Base-by-base conservation (phyloP, 495 filamentous ascomycete species). In the Neurospora sp. region DNA sequence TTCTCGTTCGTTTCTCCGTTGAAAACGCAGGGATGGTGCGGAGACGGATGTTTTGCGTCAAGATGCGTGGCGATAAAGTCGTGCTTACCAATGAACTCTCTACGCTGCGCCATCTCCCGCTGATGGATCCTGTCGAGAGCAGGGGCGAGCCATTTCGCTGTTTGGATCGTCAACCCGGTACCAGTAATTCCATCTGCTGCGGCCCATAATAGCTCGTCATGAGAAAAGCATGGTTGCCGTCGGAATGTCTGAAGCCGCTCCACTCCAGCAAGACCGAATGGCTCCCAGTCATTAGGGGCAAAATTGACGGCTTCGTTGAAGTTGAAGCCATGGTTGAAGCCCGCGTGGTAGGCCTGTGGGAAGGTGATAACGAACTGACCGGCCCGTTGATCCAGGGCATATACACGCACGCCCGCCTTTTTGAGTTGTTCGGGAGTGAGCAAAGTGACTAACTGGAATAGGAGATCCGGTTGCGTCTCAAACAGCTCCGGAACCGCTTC, bases 251-350 rank as follows among this genome's bases (percentile, higher is more conserved):
- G 92, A 38, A 98, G 86, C 71, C 95, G 88, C 76, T 94, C 89
- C 5, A 98, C 94, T 23, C 95, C 94, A 48, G 88, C 85, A 74
- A 95, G 92, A 6, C 96, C 96, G 83, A 89, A 96, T 1, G 93
- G 94, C 79, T 98, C 96, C 96, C 96, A 99, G 79, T 98, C 96
- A n/a, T 84, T 84, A 12, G 96, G 96, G 4, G 96, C 96, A 81
- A 99, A 98, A 79, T 99, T 99, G 73, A 99, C 96, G 2, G 96
- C 96, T 79, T 99, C 96, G 74, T 99, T 99, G 84, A 98, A 97
- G 79, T 99, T 99, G 86, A 99, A 99, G 9, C 92, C 96, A 79
- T 92, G 96, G 78, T 97, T 99, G 83, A 97, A 97, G 0, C 93
- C 93, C 10, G 93, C 93, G 81, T 96, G 93, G 76, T 97, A 97